These are phyloP conservation scores for Albugo candida DNA, from an alignment of 352 stramenopile species.

Conservation along the genomic window DNA sequence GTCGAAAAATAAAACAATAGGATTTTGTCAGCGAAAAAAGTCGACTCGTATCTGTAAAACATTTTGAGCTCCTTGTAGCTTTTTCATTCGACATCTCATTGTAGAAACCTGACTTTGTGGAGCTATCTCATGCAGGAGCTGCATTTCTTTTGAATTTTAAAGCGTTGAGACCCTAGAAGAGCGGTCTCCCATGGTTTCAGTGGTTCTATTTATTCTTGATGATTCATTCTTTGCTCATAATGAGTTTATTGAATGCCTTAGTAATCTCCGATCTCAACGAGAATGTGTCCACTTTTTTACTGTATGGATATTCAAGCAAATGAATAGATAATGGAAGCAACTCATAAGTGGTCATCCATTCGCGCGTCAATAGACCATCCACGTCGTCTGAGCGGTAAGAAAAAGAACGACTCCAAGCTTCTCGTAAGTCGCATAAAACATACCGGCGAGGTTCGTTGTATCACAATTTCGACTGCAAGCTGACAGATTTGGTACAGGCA, in stretches of 20 bases:
- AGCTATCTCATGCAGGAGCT: too few species aligned
- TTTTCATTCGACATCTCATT: too few species aligned
- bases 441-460: background rate
- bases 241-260: conserved; percentile 54
- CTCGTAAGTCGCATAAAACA: conserved; percentile 19
- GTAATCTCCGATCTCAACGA: conserved; percentile 17
- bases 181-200: conserved; percentile 37
- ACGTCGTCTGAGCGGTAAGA: conserved; percentile 49
- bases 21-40: too few species aligned
- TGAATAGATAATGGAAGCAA: conserved; percentile 21
- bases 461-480: background rate
- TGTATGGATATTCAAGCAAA: background rate
- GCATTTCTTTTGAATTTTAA: background rate
- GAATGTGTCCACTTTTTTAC: background rate
- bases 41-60: too few species aligned
- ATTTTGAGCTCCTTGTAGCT: too few species aligned
- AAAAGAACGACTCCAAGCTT: conserved; percentile 40
- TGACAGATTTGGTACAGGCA: background rate
- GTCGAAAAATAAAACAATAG: too few species aligned
- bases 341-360: conserved; percentile 58
- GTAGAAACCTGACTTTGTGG: too few species aligned
- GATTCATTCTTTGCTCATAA: conserved; percentile 53
- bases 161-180: conserved; percentile 8
- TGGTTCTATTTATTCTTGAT: conserved; percentile 55
- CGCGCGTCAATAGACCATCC: conserved; percentile 50